These are phyloP conservation scores for Gillenia trifoliata DNA, from an alignment of 306 rosid genomes.

Conservation along the genomic window DNA sequence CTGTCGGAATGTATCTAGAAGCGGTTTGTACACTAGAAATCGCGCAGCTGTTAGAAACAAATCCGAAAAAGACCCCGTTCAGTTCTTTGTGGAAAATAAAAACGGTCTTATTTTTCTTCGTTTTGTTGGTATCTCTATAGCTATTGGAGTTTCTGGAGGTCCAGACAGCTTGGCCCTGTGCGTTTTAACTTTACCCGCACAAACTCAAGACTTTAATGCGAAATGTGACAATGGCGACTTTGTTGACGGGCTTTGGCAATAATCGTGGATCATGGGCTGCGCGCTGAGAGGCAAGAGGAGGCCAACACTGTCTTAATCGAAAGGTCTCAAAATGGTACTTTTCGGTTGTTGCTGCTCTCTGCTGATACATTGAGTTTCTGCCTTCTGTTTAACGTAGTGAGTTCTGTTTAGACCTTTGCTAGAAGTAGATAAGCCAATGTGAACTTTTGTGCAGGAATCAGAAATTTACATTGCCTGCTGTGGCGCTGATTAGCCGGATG, in stretches of 20 bases:
- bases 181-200: too few species aligned
- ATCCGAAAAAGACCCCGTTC: too few species aligned
- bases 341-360: not conserved
- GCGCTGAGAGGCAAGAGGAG: conserved; percentile 83
- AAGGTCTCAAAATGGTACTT: conserved; percentile 69
- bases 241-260: conserved; percentile 73
- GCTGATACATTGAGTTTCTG: not conserved
- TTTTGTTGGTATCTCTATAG: conserved; percentile 25
- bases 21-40: too few species aligned
- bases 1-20: too few species aligned
- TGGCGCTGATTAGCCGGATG: conserved; percentile 77
- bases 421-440: conserved; percentile 15
- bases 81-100: not conserved
- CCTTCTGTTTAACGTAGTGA: conserved; percentile 13
- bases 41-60: too few species aligned
- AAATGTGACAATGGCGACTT: conserved; percentile 36
- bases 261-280: conserved; percentile 86
- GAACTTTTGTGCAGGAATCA: conserved; percentile 52
- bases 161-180: conserved; percentile 89
- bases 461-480: conserved; percentile 63
- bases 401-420: conserved; percentile 3
- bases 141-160: conserved; percentile 98
- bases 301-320: conserved; percentile 55
- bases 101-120: not conserved
- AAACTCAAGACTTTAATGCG: conserved; percentile 37